Conservation (phyloP, 331 rosid genomes). For the Rosa hybrid region DNA sequence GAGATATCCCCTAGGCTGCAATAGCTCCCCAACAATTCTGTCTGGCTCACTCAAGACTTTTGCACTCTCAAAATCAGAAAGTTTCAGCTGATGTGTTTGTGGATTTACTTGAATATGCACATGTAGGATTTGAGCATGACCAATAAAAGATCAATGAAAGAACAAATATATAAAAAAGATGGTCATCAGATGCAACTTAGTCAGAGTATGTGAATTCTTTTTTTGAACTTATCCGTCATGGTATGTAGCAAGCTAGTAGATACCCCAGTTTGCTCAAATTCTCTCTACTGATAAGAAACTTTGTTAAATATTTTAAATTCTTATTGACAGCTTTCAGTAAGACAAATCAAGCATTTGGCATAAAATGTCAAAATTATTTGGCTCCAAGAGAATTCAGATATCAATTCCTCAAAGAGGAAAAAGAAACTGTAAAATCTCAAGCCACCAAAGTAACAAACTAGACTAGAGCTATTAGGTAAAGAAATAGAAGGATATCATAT, state of each 20-base stretch:
- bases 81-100: constrained; percentile 87
- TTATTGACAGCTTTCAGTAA: neutral
- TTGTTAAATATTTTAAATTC: neutral
- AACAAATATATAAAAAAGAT: neutral
- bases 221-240: neutral
- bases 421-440: too few species aligned
- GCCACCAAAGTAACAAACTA: too few species aligned
- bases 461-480: too few species aligned
- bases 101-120: constrained; percentile 76
- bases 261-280: neutral
- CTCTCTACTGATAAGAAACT: neutral
- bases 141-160: constrained; percentile 10
- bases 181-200: neutral
- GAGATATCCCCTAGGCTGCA: too few species aligned
- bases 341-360: neutral
- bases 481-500: too few species aligned
- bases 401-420: neutral
- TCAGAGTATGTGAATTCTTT: neutral
- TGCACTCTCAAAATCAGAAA: constrained; percentile 92
- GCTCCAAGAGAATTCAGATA: neutral
- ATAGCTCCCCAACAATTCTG: too few species aligned
- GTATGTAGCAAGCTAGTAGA: neutral
- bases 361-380: neutral
- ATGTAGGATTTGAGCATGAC: constrained; percentile 31
- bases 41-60: constrained; percentile 49